Evolutionary conservation across 305 asterid species (phyloP), one percentile per base, ranked within the genome.

Genomic region (Ilex paraguariensis): DNA sequence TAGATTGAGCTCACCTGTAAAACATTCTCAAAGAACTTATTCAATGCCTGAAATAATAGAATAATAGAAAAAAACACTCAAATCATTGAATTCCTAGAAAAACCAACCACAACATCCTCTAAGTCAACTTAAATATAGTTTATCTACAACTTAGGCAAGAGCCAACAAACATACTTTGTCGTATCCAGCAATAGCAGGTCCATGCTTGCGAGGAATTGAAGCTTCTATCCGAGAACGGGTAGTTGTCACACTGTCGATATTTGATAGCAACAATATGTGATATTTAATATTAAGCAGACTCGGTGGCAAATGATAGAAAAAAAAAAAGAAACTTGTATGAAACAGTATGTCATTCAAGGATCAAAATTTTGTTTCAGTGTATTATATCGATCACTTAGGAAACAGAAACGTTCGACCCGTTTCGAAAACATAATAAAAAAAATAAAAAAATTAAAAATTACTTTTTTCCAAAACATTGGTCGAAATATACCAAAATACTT

Each of bases 131-230:
- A 5, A 36, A 36, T 4, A 36, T 36, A 36, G 42, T 4, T 36
- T 4, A 8, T 8, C 42, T 8, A 36, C 28, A 2, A 36, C 9
- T 36, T 36, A n/a, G 6, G 42, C 9, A 36, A 8, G 31, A 13
- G 58, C 57, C 44, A 60, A 63, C 12, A 50, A 69, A 71, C 83
- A 62, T 83, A 90, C 99, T 76, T 87, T 93, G 76, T 93, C 99
- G 75, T 93, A 93, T 53, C 99, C 95, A 32, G 97, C 97, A 71
- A 90, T 64, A 42, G 95, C 86, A 67, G 99, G 97, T 54, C 99
- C 99, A 68, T 93, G 97, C 83, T 93, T 93, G 72, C 97, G 94
- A 33, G 99, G 99, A 73, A 93, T 93, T 50, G 99, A 90, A 60
- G 95, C 81, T 86, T 90, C 99, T 70, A 90, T 68, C 62, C 95